Percentiles rank a stretch among this genome's conserved stretches.
Conservation (phyloP, 2,329 filamentous ascomycete species). For the Colletotrichum sp. region DNA sequence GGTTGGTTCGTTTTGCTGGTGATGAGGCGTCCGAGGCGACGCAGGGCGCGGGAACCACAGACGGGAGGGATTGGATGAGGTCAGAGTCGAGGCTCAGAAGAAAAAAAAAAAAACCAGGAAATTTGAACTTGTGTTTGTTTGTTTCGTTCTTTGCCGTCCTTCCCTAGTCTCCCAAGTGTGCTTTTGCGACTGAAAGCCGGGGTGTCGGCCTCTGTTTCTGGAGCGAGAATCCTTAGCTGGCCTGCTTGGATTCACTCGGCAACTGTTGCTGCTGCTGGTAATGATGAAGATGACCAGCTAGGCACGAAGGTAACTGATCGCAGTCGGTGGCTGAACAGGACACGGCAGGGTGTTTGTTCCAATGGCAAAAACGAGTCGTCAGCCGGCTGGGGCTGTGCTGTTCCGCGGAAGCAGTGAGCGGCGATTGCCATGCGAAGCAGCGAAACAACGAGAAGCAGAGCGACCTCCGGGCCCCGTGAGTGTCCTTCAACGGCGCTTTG, state of each 20-base stretch:
- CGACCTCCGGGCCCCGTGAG: background rate
- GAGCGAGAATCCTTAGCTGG: background rate
- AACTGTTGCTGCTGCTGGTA: background rate
- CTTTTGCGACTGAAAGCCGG: background rate
- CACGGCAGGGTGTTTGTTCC: background rate
- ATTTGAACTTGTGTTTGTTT: background rate
- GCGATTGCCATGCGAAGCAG: background rate
- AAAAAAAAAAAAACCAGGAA: background rate
- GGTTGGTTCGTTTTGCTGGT: background rate
- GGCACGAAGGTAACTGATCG: background rate
- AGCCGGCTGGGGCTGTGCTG: constrained; percentile 15
- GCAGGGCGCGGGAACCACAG: background rate
- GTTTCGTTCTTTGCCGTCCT: background rate
- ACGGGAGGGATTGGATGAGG: background rate
- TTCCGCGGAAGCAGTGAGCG: background rate
- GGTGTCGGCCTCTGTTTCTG: background rate
- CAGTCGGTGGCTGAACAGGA: background rate
- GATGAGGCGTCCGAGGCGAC: background rate
- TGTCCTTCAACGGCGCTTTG: background rate
- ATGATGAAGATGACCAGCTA: background rate
- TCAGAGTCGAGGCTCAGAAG: background rate
- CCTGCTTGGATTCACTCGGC: background rate
- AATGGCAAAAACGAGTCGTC: constrained; percentile 21
- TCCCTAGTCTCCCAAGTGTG: background rate
- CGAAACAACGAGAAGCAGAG: background rate